Evolutionary conservation across 2,329 filamentous ascomycete species (phyloP).

Genomic region (Hypomyces rosellus): DNA sequence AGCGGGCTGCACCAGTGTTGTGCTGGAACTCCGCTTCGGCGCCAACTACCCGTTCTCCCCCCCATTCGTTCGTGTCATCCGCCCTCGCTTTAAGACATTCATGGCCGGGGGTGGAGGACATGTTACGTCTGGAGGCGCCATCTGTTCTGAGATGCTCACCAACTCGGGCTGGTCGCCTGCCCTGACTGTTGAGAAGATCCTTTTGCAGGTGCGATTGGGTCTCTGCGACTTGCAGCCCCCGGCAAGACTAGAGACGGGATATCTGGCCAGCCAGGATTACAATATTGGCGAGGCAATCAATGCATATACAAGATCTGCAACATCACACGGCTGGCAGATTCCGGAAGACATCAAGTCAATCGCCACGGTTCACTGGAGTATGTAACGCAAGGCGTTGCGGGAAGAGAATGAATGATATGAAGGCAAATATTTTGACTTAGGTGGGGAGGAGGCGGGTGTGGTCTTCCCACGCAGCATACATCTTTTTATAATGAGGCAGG

Average conservation of each 20-base stretch:
- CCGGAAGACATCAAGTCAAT: slow-evolving; percentile 42
- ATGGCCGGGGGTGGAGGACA: slow-evolving; percentile 72
- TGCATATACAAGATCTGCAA: slow-evolving; percentile 63
- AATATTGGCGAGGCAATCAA: slow-evolving; percentile 62
- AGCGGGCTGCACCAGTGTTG: slow-evolving; percentile 56
- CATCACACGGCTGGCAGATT: slow-evolving; percentile 64
- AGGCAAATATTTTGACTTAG: too few species aligned
- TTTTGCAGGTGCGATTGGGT: slow-evolving; percentile 75
- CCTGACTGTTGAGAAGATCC: slow-evolving; percentile 67
- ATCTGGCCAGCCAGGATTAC: slow-evolving; percentile 45
- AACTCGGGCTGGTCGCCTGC: slow-evolving; percentile 75
- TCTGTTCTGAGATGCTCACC: slow-evolving; percentile 80
- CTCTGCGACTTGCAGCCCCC: slow-evolving; percentile 66
- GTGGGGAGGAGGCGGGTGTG: too few species aligned
- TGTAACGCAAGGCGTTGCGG: neutral
- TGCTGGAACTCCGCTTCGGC: slow-evolving; percentile 78
- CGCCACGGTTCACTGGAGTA: neutral
- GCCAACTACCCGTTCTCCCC: slow-evolving; percentile 69
- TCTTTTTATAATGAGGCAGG: too few species aligned
- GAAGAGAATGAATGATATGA: too few species aligned
- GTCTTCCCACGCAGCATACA: too few species aligned
- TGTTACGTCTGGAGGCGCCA: slow-evolving; percentile 74
- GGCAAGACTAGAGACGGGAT: slow-evolving; percentile 53
- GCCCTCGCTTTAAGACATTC: slow-evolving; percentile 72
- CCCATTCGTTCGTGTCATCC: slow-evolving; percentile 77